phyloP scores from a whole-genome alignment of 306 rosid genomes.

The Oemleria cerasiformis region DNA sequence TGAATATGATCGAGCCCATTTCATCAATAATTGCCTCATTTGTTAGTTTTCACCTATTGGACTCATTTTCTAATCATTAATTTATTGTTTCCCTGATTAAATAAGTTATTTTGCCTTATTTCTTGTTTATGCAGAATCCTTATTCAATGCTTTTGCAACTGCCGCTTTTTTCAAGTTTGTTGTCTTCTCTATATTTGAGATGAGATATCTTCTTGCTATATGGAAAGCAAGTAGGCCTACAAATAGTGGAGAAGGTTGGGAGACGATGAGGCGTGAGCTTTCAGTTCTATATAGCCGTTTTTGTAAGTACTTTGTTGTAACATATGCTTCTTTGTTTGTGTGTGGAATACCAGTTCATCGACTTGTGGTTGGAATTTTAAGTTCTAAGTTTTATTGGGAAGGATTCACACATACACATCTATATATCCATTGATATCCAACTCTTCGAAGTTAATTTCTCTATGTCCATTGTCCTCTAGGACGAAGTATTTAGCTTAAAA shows the following conservation, averaged over 20 bases:
- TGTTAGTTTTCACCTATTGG: not conserved
- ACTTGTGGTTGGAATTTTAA: not conserved
- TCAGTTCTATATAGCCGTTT: slow-evolving; percentile 94
- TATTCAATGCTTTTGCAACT: slow-evolving; percentile 97
- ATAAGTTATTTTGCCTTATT: slow-evolving; percentile 23
- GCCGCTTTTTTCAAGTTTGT: slow-evolving; percentile 99
- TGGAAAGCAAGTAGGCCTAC: slow-evolving; percentile 96
- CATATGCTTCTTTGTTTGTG: not conserved
- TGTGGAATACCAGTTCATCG: slow-evolving; percentile 2
- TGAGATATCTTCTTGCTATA: slow-evolving; percentile 99
- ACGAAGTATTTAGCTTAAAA: not conserved
- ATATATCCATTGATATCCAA: not conserved
- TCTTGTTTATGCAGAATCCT: slow-evolving; percentile 58
- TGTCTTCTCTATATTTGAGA: slow-evolving; percentile 96
- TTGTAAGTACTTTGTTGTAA: slow-evolving; percentile 56
- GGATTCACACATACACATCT: not conserved
- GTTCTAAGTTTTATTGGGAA: slow-evolving; percentile 2
- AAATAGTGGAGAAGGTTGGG: slow-evolving; percentile 97
- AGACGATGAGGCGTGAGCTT: slow-evolving; percentile 95
- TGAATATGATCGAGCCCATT: not conserved
- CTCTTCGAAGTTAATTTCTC: not conserved
- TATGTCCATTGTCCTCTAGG: slow-evolving; percentile 1
- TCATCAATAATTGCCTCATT: not conserved
- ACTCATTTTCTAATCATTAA: not conserved
- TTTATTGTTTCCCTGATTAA: slow-evolving; percentile 13